Conservation (phyloP, 768 basidiomycete species). For the Amanita subjunquillea region DNA sequence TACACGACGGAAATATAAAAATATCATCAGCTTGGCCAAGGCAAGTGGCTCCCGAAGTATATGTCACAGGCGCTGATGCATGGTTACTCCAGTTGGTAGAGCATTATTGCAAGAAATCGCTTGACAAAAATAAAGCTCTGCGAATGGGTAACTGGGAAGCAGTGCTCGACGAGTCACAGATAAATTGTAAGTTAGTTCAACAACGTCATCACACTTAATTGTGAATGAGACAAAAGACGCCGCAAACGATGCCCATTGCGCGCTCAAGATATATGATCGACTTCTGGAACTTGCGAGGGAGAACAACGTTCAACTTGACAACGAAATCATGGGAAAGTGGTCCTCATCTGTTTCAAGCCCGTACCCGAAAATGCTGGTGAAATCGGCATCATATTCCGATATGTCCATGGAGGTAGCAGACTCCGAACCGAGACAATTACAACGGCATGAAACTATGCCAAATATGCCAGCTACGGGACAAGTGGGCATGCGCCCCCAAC, state of each 20-base stretch:
- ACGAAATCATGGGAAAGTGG: background rate
- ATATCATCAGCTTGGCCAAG: slow-evolving; percentile 22
- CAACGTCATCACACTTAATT: background rate
- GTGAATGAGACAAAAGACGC: slow-evolving; percentile 16
- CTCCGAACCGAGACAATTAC: background rate
- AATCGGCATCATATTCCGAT: background rate
- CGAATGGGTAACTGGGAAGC: slow-evolving; percentile 26
- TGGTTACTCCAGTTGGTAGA: slow-evolving; percentile 17
- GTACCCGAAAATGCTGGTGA: background rate
- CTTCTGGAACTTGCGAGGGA: slow-evolving; percentile 17
- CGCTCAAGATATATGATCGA: slow-evolving; percentile 18
- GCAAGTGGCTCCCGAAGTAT: slow-evolving; percentile 8
- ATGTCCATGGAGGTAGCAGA: background rate
- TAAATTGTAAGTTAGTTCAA: slow-evolving; percentile 16
- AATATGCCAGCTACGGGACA: background rate
- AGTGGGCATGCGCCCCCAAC: slow-evolving; percentile 13
- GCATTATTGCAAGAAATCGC: slow-evolving; percentile 18
- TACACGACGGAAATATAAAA: slow-evolving; percentile 11
- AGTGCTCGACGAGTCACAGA: slow-evolving; percentile 12
- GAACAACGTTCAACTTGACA: slow-evolving; percentile 10
- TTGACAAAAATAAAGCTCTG: slow-evolving; percentile 18
- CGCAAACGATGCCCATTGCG: slow-evolving; percentile 26
- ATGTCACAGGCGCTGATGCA: background rate
- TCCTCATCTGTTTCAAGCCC: background rate
- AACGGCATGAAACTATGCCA: background rate